Percentiles rank a stretch among this genome's conserved stretches.
These are phyloP conservation scores for Haplographium delicatum DNA, from an alignment of 495 filamentous ascomycete genomes.

Conservation along the genomic window DNA sequence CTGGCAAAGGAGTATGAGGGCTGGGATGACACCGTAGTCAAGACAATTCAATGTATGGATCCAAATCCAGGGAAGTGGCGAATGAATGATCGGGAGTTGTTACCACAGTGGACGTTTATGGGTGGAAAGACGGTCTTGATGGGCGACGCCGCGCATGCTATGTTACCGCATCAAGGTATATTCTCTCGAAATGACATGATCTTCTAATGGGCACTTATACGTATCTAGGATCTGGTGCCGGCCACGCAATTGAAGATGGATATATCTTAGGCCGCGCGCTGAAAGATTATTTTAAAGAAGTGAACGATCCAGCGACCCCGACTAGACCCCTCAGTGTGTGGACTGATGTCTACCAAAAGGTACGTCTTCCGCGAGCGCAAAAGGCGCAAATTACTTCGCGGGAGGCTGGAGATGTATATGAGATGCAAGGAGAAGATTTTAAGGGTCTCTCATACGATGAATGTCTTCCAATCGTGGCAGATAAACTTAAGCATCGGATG, in stretches of 20 bases:
- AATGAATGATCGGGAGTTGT: neutral
- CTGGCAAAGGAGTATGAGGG: neutral
- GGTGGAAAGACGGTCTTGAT: slow-evolving; percentile 30
- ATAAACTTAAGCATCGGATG: slow-evolving; percentile 26
- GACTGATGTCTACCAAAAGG: slow-evolving; percentile 30
- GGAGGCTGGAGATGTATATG: slow-evolving; percentile 31
- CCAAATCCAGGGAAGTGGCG: neutral
- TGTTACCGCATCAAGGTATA: slow-evolving; percentile 1
- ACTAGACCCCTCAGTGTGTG: neutral
- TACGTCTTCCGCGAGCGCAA: slow-evolving; percentile 32
- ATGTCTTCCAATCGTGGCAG: slow-evolving; percentile 25
- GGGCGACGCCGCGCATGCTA: slow-evolving; percentile 35
- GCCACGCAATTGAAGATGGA: neutral
- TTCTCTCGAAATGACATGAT: neutral
- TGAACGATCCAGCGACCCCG: no score
- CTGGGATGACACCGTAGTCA: neutral
- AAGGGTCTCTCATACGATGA: slow-evolving; percentile 24
- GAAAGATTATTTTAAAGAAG: neutral
- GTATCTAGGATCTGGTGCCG: slow-evolving; percentile 5
- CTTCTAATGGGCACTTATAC: neutral
- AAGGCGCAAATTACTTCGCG: slow-evolving; percentile 31
- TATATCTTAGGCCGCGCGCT: neutral
- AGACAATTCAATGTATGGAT: neutral
- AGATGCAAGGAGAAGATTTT: slow-evolving; percentile 30
- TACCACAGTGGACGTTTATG: slow-evolving; percentile 30